phyloP scores from a whole-genome alignment of 2,329 filamentous ascomycete species.

The Botryotinia narcissicola region DNA sequence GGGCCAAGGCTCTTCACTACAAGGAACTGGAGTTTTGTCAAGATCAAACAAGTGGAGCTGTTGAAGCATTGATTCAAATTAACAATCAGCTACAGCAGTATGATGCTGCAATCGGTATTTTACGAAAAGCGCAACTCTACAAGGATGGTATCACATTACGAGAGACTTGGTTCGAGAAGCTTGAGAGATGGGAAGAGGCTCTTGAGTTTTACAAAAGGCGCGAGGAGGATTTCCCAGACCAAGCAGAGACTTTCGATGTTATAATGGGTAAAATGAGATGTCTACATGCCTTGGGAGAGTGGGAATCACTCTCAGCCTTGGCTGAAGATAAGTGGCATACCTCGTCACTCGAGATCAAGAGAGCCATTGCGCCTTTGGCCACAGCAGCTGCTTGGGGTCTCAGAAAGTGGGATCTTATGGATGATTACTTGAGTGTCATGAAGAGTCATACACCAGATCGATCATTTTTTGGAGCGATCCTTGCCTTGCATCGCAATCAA shows the following conservation, averaged over 20 bases:
- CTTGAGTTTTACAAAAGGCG: conserved; percentile 87
- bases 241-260: conserved; percentile 91
- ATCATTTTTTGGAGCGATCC: conserved; percentile 95
- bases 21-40: conserved; percentile 98
- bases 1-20: conserved; percentile 96
- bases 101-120: conserved; percentile 95
- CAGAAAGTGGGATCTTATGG: conserved; percentile 97
- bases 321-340: conserved; percentile 94
- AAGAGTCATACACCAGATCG: conserved; percentile 90
- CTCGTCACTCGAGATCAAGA: conserved; percentile 81
- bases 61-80: conserved; percentile 97
- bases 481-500: conserved; percentile 92
- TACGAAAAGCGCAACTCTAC: conserved; percentile 93
- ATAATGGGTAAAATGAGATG: conserved; percentile 99
- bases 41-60: conserved; percentile 91
- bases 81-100: conserved; percentile 99
- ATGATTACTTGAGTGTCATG: conserved; percentile 93
- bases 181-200: conserved; percentile 97
- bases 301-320: conserved; percentile 86
- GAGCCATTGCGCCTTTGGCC: conserved; percentile 87
- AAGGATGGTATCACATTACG: conserved; percentile 89
- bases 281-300: conserved; percentile 93
- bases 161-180: conserved; percentile 98
- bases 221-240: conserved; percentile 66
- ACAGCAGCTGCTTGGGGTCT: conserved; percentile 96